A percentile compares a stretch with the other conserved stretches of the same genome.
Evolutionary conservation across 2,329 filamentous ascomycete species (phyloP).

Genomic region (Penicillium sp.): DNA sequence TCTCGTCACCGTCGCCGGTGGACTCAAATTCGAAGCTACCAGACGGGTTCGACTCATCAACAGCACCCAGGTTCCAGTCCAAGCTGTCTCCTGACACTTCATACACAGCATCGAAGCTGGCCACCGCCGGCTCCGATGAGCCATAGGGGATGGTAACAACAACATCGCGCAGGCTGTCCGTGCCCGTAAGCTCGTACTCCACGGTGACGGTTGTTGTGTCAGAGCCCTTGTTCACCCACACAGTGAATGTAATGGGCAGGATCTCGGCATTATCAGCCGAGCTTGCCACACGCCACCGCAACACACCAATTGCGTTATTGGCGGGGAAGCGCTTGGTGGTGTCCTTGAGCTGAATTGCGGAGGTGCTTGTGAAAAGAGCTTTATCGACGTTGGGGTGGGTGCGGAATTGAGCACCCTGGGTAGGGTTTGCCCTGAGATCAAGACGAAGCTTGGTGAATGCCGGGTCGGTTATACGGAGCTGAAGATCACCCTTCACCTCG

Average conservation of each 20-base stretch:
- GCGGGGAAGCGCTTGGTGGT: conserved; percentile 84
- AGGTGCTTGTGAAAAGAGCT: conserved; percentile 77
- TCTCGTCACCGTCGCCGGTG: conserved; percentile 77
- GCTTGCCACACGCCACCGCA: conserved; percentile 82
- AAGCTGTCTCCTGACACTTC: conserved; percentile 90
- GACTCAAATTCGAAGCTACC: conserved; percentile 97
- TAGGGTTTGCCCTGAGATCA: conserved; percentile 72
- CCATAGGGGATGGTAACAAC: conserved; percentile 84
- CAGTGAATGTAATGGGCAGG: conserved; percentile 92
- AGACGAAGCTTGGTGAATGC: conserved; percentile 91
- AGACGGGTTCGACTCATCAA: conserved; percentile 77
- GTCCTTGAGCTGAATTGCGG: conserved; percentile 88
- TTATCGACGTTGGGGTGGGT: conserved; percentile 97
- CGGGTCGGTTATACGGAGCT: conserved; percentile 84
- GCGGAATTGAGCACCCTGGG: conserved; percentile 85
- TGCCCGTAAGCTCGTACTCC: conserved; percentile 89
- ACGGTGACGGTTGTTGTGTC: conserved; percentile 87
- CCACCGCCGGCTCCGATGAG: conserved; percentile 81
- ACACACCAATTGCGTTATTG: conserved; percentile 88
- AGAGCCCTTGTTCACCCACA: conserved; percentile 91
- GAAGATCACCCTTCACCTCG: conserved; percentile 87
- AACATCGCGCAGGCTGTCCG: conserved; percentile 78
- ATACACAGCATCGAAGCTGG: conserved; percentile 91
- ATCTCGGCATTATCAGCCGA: conserved; percentile 78
- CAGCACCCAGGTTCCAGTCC: conserved; percentile 88